Percentiles rank a stretch among this genome's conserved stretches.
phyloP scores from a whole-genome alignment of 805 yeast genomes.

The Ogataea trehaloabstinens region DNA sequence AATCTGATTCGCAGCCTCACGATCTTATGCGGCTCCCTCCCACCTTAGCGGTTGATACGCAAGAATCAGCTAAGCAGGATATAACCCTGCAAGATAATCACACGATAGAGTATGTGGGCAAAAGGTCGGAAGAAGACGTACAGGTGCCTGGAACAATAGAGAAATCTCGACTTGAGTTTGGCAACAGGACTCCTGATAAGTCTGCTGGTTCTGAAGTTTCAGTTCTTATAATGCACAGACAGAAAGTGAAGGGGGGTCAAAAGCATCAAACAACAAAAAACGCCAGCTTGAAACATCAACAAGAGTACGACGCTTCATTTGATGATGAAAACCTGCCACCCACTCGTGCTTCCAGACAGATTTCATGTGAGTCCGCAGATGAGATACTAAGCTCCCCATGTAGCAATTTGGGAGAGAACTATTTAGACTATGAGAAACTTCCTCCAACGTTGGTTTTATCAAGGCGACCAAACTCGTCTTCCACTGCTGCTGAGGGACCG shows the following conservation, averaged over 20 bases:
- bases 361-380: neutral
- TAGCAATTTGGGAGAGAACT: conserved; percentile 6
- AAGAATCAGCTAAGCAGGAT: neutral
- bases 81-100: neutral
- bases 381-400: conserved; percentile 18
- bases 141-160: conserved; percentile 26
- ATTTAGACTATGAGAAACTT: neutral
- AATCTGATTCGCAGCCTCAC: neutral
- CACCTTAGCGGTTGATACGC: neutral
- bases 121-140: conserved; percentile 7
- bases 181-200: conserved; percentile 13
- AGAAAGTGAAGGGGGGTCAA: neutral
- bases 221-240: neutral
- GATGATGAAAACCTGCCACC: neutral
- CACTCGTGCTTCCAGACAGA: neutral
- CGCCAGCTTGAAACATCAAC: neutral
- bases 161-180: conserved; percentile 8
- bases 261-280: neutral
- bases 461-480: neutral
- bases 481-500: neutral
- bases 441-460: conserved; percentile 1
- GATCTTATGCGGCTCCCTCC: neutral
- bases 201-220: conserved; percentile 2
- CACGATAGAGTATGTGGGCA: neutral
- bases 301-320: neutral